These are phyloP conservation scores for Nemania abortiva DNA, from an alignment of 2,329 filamentous ascomycete species.

Conservation along the genomic window DNA sequence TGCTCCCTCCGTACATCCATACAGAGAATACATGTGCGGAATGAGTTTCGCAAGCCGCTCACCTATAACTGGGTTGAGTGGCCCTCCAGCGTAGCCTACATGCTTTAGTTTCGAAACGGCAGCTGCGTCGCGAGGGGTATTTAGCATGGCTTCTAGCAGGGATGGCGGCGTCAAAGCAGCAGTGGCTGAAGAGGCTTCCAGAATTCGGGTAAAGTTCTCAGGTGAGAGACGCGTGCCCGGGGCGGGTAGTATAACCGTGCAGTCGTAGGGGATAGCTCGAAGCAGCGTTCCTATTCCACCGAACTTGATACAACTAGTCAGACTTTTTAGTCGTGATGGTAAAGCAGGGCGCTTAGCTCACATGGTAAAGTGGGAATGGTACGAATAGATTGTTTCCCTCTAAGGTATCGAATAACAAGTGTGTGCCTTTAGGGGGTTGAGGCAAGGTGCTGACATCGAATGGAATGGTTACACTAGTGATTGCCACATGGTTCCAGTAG, in stretches of 20 bases:
- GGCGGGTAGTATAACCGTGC: constrained; percentile 41
- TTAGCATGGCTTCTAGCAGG: constrained; percentile 45
- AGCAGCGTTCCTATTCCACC: constrained; percentile 34
- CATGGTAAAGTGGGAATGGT: constrained; percentile 36
- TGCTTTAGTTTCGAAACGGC: constrained; percentile 40
- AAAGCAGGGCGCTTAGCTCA: constrained; percentile 18
- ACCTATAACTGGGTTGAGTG: constrained; percentile 44
- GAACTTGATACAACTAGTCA: constrained; percentile 28
- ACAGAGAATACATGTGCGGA: constrained; percentile 42
- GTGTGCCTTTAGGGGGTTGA: constrained; percentile 21
- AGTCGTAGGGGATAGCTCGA: constrained; percentile 23
- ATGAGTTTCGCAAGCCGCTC: constrained; percentile 40
- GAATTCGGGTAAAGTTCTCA: constrained; percentile 42
- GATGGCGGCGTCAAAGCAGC: constrained; percentile 36
- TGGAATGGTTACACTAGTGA: constrained; percentile 35
- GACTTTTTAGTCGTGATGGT: background rate
- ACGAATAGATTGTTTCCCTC: constrained; percentile 34
- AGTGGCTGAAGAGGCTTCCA: constrained; percentile 37
- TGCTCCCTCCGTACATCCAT: constrained; percentile 45
- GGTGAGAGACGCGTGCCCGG: constrained; percentile 41
- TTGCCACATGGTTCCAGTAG: constrained; percentile 45
- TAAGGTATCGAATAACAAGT: constrained; percentile 22
- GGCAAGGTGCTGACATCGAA: constrained; percentile 26
- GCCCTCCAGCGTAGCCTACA: constrained; percentile 44
- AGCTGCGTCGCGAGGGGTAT: constrained; percentile 37